A percentile compares a stretch with the other conserved stretches of the same genome.
Evolutionary conservation across 352 stramenopile genomes (phyloP).

Genomic region (Phytophthora megakarya): DNA sequence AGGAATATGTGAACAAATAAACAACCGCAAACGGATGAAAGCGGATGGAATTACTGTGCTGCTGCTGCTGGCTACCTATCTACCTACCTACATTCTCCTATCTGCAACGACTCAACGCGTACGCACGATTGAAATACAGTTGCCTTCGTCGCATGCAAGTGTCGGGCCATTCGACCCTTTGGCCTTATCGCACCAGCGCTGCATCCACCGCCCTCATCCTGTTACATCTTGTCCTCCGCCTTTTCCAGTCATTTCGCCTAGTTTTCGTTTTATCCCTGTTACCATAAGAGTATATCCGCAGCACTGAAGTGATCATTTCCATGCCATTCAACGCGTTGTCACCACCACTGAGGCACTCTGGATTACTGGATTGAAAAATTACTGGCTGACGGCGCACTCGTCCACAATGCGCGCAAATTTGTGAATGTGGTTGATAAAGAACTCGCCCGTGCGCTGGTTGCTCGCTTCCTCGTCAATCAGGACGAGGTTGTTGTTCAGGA

Average conservation of each 20-base stretch:
- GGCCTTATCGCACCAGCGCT: constrained; percentile 23
- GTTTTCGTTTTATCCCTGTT: constrained; percentile 18
- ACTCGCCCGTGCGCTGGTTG: constrained; percentile 88
- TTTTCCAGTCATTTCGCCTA: constrained; percentile 30
- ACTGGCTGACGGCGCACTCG: constrained; percentile 69
- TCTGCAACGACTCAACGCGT: constrained; percentile 25
- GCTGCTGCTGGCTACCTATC: constrained; percentile 34
- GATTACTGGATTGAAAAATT: constrained; percentile 23
- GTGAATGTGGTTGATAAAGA: constrained; percentile 91
- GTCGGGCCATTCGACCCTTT: constrained; percentile 11
- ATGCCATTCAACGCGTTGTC: constrained; percentile 25
- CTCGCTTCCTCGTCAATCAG: constrained; percentile 84
- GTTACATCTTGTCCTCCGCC: constrained; percentile 26
- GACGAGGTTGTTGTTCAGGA: constrained; percentile 76
- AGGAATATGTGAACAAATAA: constrained; percentile 8
- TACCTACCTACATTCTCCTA: constrained; percentile 35
- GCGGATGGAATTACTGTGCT: constrained; percentile 33
- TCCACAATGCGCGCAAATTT: constrained; percentile 88
- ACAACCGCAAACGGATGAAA: constrained; percentile 31
- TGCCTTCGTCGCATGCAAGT: constrained; percentile 24
- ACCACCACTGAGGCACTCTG: constrained; percentile 17
- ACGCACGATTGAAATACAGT: constrained; percentile 25
- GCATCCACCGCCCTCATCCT: constrained; percentile 14
- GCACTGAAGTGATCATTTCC: constrained; percentile 25
- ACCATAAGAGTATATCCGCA: constrained; percentile 13